These are phyloP conservation scores for Nothopassalora personata DNA, from an alignment of 2,329 filamentous ascomycete species.

Conservation along the genomic window DNA sequence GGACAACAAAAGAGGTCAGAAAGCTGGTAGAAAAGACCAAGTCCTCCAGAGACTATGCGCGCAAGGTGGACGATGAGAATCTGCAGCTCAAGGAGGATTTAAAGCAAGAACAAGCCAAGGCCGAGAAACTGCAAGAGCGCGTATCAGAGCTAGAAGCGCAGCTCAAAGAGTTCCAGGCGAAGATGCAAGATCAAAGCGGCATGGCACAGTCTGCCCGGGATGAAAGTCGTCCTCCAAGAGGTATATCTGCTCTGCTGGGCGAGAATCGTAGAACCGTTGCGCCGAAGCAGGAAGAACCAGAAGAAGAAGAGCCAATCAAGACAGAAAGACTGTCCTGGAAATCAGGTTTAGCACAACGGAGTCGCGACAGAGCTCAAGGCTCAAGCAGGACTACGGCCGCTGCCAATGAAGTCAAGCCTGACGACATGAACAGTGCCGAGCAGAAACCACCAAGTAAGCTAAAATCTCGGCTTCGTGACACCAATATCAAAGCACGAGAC, in stretches of 20 bases:
- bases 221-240: slow-evolving; percentile 5
- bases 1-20: slow-evolving; percentile 68
- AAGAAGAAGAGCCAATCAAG: neutral
- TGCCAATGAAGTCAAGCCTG: neutral
- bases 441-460: neutral
- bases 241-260: neutral
- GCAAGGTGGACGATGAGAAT: slow-evolving; percentile 69
- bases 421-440: too few species aligned
- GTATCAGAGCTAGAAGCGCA: slow-evolving; percentile 57
- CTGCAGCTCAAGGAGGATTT: slow-evolving; percentile 61
- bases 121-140: slow-evolving; percentile 58
- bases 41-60: slow-evolving; percentile 71
- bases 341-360: neutral
- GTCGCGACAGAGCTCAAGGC: neutral
- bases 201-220: slow-evolving; percentile 5
- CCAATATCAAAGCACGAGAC: slow-evolving; percentile 10
- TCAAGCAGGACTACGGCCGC: neutral
- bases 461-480: slow-evolving; percentile 7
- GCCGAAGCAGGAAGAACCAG: neutral
- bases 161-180: slow-evolving; percentile 43
- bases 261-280: neutral
- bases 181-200: slow-evolving; percentile 14
- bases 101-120: slow-evolving; percentile 62
- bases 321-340: slow-evolving; percentile 1
- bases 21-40: slow-evolving; percentile 76